Evolutionary conservation across 257 asterid genomes (phyloP).

Genomic region (Rauvolfia tetraphylla): DNA sequence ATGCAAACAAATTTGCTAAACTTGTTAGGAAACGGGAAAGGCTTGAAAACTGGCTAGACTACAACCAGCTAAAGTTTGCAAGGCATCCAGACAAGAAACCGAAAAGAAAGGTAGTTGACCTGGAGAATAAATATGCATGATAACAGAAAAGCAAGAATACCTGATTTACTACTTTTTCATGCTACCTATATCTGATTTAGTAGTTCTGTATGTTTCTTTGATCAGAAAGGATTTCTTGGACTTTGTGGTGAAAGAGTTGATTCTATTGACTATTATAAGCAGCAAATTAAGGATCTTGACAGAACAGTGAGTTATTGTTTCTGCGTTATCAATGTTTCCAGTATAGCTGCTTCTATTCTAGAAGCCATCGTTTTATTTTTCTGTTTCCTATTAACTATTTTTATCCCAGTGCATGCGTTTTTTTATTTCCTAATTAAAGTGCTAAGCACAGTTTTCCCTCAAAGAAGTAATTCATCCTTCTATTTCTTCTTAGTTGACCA

Average conservation of each 20-base stretch:
- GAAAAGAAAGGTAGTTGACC: conserved; percentile 54
- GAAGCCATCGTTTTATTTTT: not conserved
- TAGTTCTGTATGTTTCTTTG: conserved; percentile 3
- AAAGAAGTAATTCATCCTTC: conserved; percentile 7
- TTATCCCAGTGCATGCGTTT: not conserved
- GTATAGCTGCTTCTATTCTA: not conserved
- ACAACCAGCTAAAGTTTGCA: conserved; percentile 84
- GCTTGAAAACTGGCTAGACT: conserved; percentile 92
- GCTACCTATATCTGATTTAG: not conserved
- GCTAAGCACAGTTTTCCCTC: conserved; percentile 6
- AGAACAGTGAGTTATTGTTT: conserved; percentile 45
- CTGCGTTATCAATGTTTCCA: not conserved
- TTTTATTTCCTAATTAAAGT: not conserved
- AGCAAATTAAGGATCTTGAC: conserved; percentile 56
- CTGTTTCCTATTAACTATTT: not conserved
- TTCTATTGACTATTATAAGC: conserved; percentile 71
- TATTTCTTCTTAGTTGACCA: conserved; percentile 48
- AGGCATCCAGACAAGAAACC: conserved; percentile 85
- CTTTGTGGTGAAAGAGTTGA: conserved; percentile 78
- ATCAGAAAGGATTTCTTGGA: conserved; percentile 85
- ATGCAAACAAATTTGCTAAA: conserved; percentile 79
- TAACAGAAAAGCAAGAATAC: not conserved
- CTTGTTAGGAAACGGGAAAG: conserved; percentile 67
- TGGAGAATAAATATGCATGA: not conserved
- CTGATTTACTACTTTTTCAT: not conserved